phyloP scores from a whole-genome alignment of 305 asterid species.

The Fraxinus greggii region DNA sequence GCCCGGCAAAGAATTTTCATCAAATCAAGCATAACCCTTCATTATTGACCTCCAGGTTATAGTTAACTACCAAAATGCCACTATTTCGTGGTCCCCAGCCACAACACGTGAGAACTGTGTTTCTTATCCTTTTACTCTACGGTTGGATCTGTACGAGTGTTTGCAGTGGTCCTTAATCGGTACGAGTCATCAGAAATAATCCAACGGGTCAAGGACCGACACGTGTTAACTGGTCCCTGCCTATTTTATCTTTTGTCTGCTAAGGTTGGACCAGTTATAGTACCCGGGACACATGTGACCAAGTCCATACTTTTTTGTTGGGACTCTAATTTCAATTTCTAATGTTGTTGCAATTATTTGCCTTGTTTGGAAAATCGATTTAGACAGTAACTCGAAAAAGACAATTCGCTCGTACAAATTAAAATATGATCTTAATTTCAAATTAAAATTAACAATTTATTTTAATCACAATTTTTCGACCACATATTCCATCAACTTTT shows the following conservation, averaged over 20 bases:
- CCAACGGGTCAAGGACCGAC: neutral
- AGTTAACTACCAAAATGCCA: neutral
- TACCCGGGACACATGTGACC: neutral
- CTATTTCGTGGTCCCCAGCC: neutral
- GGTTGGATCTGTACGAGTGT: neutral
- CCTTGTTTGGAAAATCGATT: neutral
- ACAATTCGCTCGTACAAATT: too few species aligned
- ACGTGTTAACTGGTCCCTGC: neutral
- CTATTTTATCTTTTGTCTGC: neutral
- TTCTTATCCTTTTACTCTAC: neutral
- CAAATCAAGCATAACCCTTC: neutral
- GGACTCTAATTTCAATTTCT: neutral
- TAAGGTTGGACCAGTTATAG: neutral
- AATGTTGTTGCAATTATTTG: neutral
- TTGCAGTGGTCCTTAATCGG: neutral
- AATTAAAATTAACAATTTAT: too few species aligned
- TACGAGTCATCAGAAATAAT: neutral
- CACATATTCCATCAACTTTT: too few species aligned
- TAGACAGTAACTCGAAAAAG: neutral
- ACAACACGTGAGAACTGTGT: neutral
- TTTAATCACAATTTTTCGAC: too few species aligned
- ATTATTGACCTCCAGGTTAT: neutral
- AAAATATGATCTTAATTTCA: too few species aligned
- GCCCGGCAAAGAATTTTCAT: conserved; percentile 19
- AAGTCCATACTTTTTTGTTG: neutral